Conservation (phyloP, 2,329 filamentous ascomycete species). For the Cercospora beticola region DNA sequence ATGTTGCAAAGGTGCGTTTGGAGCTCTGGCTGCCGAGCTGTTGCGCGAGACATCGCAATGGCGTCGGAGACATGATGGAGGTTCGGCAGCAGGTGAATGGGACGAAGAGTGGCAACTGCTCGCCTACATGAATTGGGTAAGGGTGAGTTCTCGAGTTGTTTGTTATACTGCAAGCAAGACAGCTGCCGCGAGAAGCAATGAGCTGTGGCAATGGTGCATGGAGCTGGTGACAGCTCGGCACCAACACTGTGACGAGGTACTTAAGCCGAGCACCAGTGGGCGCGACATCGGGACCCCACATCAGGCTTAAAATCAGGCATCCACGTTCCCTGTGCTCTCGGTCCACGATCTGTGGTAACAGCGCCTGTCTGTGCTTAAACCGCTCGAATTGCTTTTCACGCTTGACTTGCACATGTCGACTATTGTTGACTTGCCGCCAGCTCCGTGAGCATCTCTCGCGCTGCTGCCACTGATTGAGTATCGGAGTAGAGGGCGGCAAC, state of each 20-base stretch:
- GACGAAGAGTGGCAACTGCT: background rate
- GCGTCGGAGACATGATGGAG: slow-evolving; percentile 7
- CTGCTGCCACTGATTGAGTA: slow-evolving; percentile 43
- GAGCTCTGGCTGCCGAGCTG: slow-evolving; percentile 11
- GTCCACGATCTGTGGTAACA: background rate
- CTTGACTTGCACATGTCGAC: background rate
- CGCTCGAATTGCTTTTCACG: background rate
- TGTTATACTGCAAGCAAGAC: background rate
- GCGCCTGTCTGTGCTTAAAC: background rate
- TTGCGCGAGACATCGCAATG: slow-evolving; percentile 9
- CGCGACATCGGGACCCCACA: background rate
- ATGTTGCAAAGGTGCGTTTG: slow-evolving; percentile 30
- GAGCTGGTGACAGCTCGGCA: background rate
- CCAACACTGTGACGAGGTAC: background rate
- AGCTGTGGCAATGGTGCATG: background rate
- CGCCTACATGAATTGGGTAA: background rate
- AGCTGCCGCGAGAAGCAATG: background rate
- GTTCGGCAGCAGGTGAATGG: background rate
- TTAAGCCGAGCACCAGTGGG: background rate
- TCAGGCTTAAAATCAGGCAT: background rate
- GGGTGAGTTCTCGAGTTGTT: background rate
- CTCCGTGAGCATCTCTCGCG: slow-evolving; percentile 47
- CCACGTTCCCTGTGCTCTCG: background rate
- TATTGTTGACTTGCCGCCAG: slow-evolving; percentile 27
- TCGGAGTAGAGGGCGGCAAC: slow-evolving; percentile 50